Conservation (phyloP, 2,329 filamentous ascomycete species). For the Aspergillus clavatus region DNA sequence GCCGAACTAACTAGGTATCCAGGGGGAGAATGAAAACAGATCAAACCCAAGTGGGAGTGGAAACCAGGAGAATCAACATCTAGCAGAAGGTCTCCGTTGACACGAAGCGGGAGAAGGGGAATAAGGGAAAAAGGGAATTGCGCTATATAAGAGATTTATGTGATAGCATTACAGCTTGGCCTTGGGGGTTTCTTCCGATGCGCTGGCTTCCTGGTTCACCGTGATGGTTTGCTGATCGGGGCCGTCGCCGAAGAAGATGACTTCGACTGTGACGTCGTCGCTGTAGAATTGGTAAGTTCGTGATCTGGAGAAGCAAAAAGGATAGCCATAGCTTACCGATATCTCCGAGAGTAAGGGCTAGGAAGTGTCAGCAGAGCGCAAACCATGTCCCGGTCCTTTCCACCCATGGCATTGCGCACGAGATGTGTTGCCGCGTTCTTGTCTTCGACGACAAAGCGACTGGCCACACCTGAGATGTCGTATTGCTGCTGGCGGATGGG, state of each 20-base stretch:
- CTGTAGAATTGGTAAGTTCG: conserved; percentile 45
- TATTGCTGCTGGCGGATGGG: conserved; percentile 89
- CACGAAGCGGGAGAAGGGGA: too few species aligned
- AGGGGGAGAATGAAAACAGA: not conserved
- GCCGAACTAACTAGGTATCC: conserved; percentile 4
- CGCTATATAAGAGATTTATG: too few species aligned
- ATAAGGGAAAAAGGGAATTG: too few species aligned
- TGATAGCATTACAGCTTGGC: conserved; percentile 47
- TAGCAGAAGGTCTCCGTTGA: too few species aligned
- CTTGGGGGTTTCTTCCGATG: conserved; percentile 46
- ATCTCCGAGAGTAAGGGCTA: conserved; percentile 83
- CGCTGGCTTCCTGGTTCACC: conserved; percentile 82
- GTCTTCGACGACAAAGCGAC: conserved; percentile 89
- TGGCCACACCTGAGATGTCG: conserved; percentile 64
- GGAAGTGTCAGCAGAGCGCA: conserved; percentile 87
- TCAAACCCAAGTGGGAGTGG: too few species aligned
- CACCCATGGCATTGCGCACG: conserved; percentile 88
- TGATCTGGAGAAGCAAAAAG: not conserved
- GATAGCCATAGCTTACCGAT: conserved; percentile 58
- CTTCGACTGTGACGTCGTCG: conserved; percentile 93
- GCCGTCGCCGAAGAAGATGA: conserved; percentile 93
- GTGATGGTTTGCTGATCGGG: conserved; percentile 71
- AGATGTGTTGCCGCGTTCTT: conserved; percentile 95
- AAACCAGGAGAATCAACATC: too few species aligned
- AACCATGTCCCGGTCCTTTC: conserved; percentile 88